Evolutionary conservation across 1,139 yeast genomes (phyloP), one percentile per base, ranked within the genome.

Genomic region (Kodamaea ohmeri): DNA sequence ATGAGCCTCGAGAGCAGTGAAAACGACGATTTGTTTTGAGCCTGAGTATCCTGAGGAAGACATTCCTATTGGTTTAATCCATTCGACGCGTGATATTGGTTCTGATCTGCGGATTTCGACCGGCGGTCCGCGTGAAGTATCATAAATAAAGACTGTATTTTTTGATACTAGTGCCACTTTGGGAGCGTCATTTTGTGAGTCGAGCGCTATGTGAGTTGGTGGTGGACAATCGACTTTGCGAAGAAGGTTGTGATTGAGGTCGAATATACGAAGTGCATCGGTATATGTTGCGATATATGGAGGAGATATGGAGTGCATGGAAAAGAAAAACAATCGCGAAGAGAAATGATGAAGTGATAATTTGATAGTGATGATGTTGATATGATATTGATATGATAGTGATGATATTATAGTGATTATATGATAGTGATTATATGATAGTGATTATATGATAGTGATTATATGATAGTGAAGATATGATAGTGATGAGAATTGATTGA

Each of bases 1-100:
- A 38, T 61, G 63, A 15, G 60, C 60, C 24, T 58, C 57, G 3
- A 70, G 51, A 19, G 49, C 41, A 8, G 71, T 55, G 45, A 58
- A 68, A 1, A 69, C 48, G 8, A 63, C 54, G 20, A 70, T 33
- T 39, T 70, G 74, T 28, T 57, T 58, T 22, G 63, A 51, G 41
- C 66, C 66, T 7, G 43, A 16, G 45, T 67, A 66, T 4, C 66
- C 67, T 0, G 69, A 65, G 4, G 37, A 44, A 3, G 34, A 41
- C 12, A 13, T 12, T 6, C 21, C 24, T 2, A 51, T 44, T 0
- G 70, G 64, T 0, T 60, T 60, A 9, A 70, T 53, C 75, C 75
- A 70, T 34, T 53, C 55, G 35, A 69, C 51, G 4, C 47, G 47
- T 12, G 55, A 61, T 3, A 70, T 55, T 0, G 71, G 71, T 16